Percentiles rank a stretch among this genome's conserved stretches.
Evolutionary conservation across 1,284 basidiomycete genomes (phyloP).

Genomic region (Rhodotorula sp.): DNA sequence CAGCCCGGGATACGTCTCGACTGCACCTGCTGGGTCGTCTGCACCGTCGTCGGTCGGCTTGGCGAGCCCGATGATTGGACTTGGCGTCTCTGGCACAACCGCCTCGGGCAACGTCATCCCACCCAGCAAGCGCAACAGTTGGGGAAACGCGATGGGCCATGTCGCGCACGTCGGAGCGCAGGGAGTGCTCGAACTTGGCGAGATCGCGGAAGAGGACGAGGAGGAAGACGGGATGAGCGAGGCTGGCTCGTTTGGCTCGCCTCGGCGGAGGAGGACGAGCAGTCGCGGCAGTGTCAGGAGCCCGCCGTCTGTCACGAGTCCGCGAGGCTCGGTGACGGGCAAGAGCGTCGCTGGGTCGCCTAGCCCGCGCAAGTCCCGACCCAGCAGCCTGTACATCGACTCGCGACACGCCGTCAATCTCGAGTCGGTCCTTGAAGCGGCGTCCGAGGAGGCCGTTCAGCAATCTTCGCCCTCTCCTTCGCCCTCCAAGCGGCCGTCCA

Average conservation of each 20-base stretch:
- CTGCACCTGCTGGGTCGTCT: background rate
- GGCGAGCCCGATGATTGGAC: constrained; percentile 35
- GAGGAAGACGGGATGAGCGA: constrained; percentile 30
- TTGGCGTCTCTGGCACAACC: constrained; percentile 16
- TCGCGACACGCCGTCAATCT: background rate
- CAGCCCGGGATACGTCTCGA: constrained; percentile 15
- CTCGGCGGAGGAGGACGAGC: background rate
- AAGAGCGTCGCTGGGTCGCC: constrained; percentile 1
- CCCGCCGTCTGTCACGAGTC: constrained; percentile 16
- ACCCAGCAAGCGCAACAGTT: constrained; percentile 28
- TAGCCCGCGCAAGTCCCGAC: constrained; percentile 23
- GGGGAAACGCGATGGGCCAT: constrained; percentile 20
- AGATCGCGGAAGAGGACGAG: constrained; percentile 40
- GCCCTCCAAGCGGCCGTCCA: constrained; percentile 11
- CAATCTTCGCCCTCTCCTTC: background rate
- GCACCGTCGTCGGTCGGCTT: constrained; percentile 2
- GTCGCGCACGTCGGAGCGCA: constrained; percentile 22
- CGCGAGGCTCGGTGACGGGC: constrained; percentile 4
- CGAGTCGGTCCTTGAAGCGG: constrained; percentile 1
- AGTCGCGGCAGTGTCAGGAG: background rate
- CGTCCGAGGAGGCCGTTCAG: background rate
- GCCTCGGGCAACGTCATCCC: background rate
- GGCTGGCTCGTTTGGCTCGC: background rate
- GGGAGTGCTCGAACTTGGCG: constrained; percentile 38
- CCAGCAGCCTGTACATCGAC: constrained; percentile 12